Conservation (phyloP, 768 basidiomycete genomes). For the Saitozyma podzolica region DNA sequence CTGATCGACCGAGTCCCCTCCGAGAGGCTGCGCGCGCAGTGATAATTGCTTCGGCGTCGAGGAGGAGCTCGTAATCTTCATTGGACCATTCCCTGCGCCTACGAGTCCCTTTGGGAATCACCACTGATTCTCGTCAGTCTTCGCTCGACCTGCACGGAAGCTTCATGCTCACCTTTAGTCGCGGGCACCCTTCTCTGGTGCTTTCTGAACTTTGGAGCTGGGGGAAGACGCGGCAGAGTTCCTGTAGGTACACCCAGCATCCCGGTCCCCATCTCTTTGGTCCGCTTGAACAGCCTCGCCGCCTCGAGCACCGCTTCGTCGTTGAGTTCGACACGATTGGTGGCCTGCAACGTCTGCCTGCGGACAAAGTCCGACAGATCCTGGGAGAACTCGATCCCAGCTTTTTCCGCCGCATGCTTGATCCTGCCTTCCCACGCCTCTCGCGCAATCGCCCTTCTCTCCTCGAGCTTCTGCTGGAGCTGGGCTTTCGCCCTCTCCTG, state of each 20-base stretch:
- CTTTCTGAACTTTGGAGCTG: neutral
- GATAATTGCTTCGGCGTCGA: conserved; percentile 80
- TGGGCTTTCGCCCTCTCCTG: conserved; percentile 19
- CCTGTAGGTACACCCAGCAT: neutral
- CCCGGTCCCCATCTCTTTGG: neutral
- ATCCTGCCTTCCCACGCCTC: conserved; percentile 32
- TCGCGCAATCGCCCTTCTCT: conserved; percentile 14
- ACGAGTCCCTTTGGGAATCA: neutral
- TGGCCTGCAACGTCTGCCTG: conserved; percentile 13
- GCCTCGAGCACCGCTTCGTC: conserved; percentile 23
- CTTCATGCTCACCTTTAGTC: neutral
- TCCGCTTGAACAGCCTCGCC: conserved; percentile 12
- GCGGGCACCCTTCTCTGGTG: neutral
- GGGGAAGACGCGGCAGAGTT: neutral
- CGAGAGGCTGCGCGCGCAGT: conserved; percentile 67
- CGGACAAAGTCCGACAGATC: conserved; percentile 28
- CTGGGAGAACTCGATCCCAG: conserved; percentile 5
- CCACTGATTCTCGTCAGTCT: neutral
- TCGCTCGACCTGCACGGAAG: neutral
- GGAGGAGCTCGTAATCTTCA: conserved; percentile 83
- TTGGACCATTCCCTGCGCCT: conserved; percentile 65
- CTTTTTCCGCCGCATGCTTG: conserved; percentile 6
- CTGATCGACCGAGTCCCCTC: conserved; percentile 65
- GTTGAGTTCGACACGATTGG: conserved; percentile 13
- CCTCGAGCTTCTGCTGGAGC: conserved; percentile 29